phyloP scores from a whole-genome alignment of 352 stramenopile genomes.

The Chrysophaeum taylorii region DNA sequence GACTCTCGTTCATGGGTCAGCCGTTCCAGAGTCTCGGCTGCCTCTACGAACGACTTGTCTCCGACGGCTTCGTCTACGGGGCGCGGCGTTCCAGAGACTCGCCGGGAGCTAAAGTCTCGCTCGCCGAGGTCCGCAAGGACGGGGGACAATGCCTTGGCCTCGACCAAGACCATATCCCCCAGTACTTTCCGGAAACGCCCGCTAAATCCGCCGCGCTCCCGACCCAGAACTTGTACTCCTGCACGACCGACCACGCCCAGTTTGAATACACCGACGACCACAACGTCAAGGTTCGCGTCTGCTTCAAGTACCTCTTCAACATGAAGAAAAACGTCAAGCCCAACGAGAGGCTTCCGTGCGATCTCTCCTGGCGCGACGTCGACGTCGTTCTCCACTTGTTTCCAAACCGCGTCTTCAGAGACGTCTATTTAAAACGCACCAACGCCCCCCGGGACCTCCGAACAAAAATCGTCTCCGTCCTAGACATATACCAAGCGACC shows the following conservation, averaged over 20 bases:
- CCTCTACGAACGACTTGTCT: background rate
- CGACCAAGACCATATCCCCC: background rate
- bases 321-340: background rate
- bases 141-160: background rate
- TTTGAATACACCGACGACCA: background rate
- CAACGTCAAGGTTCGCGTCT: background rate
- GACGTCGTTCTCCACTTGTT: background rate
- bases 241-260: background rate
- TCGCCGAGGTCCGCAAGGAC: background rate
- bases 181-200: background rate
- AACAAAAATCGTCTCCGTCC: background rate
- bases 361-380: background rate
- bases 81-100: too few species aligned
- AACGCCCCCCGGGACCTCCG: background rate
- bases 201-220: background rate
- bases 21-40: background rate
- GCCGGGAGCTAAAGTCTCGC: too few species aligned
- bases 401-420: too few species aligned
- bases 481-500: background rate
- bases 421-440: too few species aligned
- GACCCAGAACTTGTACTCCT: background rate
- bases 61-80: background rate
- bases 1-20: background rate
- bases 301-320: constrained; percentile 1
- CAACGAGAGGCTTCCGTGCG: background rate